Percentiles rank a stretch among this genome's conserved stretches.
Conservation (phyloP, 2,329 filamentous ascomycete genomes). For the Penicillium sp. region DNA sequence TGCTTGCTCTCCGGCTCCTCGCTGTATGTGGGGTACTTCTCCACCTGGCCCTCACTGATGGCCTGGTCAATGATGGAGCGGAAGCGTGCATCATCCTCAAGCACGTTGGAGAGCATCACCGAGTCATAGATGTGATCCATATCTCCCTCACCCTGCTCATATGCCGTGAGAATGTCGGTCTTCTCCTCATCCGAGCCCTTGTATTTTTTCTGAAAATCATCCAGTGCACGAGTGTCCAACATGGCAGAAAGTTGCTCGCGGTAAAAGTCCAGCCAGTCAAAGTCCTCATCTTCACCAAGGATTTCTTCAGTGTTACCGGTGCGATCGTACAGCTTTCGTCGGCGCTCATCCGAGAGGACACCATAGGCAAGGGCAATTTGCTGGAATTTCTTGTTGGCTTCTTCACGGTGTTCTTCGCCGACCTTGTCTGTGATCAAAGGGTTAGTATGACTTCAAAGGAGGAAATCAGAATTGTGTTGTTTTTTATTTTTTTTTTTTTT, state of each 20-base stretch:
- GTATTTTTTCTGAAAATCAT: conserved; percentile 70
- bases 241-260: conserved; percentile 73
- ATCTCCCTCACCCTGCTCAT: conserved; percentile 64
- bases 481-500: no score
- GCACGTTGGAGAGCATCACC: conserved; percentile 79
- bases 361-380: conserved; percentile 90
- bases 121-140: conserved; percentile 71
- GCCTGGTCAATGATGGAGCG: conserved; percentile 72
- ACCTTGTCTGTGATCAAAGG: conserved; percentile 63
- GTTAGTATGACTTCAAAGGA: background rate
- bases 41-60: conserved; percentile 63
- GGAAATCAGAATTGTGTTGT: background rate
- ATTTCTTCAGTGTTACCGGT: conserved; percentile 86
- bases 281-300: conserved; percentile 65
- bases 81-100: conserved; percentile 82
- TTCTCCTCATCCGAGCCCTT: conserved; percentile 81
- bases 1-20: conserved; percentile 65
- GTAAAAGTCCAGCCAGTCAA: conserved; percentile 89
- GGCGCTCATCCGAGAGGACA: conserved; percentile 73
- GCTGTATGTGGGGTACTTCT: conserved; percentile 62
- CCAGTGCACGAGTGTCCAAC: conserved; percentile 67
- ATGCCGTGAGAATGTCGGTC: conserved; percentile 69
- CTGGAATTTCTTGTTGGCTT: conserved; percentile 78
- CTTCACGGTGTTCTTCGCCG: conserved; percentile 57
- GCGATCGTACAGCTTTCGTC: conserved; percentile 79